These are phyloP conservation scores for Phytopythium mirpurense DNA, from an alignment of 352 stramenopile species.

Conservation along the genomic window DNA sequence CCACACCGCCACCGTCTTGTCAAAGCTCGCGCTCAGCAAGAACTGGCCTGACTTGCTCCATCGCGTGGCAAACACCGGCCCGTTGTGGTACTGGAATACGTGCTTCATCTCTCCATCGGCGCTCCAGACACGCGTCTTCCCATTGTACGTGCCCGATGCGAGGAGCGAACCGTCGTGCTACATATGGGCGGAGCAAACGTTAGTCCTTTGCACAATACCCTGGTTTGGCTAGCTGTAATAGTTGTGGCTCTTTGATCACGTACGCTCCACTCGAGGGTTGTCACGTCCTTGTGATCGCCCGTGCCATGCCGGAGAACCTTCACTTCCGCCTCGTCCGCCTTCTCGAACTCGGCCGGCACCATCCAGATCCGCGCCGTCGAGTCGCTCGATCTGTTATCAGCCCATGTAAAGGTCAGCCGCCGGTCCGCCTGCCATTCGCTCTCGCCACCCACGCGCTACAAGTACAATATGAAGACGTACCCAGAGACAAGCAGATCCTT, in stretches of 20 bases:
- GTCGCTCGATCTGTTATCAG: slow-evolving; percentile 83
- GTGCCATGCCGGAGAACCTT: slow-evolving; percentile 79
- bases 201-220: slow-evolving; percentile 10
- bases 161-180: slow-evolving; percentile 88
- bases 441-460: no score
- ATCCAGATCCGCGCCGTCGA: slow-evolving; percentile 94
- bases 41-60: slow-evolving; percentile 78
- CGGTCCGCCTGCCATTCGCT: background rate
- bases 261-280: slow-evolving; percentile 97
- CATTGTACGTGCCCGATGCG: slow-evolving; percentile 95
- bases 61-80: slow-evolving; percentile 77
- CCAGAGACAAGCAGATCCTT: slow-evolving; percentile 95
- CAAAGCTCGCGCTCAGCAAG: slow-evolving; percentile 76
- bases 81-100: slow-evolving; percentile 80
- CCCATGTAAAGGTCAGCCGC: background rate
- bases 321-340: slow-evolving; percentile 26
- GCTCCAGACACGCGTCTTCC: slow-evolving; percentile 82
- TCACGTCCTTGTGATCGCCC: slow-evolving; percentile 96
- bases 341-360: slow-evolving; percentile 70
- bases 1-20: slow-evolving; percentile 85
- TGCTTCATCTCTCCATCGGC: slow-evolving; percentile 76
- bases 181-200: slow-evolving; percentile 11
- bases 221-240: no score
- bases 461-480: slow-evolving; percentile 5
- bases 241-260: slow-evolving; percentile 16